A percentile compares a stretch with the other conserved stretches of the same genome.
Conservation (phyloP, 2,329 filamentous ascomycete species). For the Bimuria novae-zelandiae region DNA sequence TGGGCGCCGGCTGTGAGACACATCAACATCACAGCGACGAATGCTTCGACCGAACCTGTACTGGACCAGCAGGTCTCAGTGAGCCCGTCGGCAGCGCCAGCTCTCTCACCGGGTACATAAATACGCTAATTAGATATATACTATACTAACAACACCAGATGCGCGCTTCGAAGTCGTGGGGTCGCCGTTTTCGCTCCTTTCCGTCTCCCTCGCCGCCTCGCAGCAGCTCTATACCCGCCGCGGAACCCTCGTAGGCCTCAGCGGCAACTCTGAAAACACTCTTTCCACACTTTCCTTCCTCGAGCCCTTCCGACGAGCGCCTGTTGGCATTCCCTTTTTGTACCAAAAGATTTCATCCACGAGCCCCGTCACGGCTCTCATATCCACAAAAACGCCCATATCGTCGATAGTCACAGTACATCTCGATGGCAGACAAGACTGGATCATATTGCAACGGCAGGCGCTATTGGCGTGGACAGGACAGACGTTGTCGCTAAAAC, state of each 20-base stretch:
- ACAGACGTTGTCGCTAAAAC: constrained; percentile 76
- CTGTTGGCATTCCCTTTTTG: constrained; percentile 88
- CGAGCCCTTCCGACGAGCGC: constrained; percentile 77
- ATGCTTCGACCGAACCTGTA: constrained; percentile 46
- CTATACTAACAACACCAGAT: constrained; percentile 60
- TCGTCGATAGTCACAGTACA: constrained; percentile 88
- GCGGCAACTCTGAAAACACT: constrained; percentile 87
- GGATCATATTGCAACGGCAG: constrained; percentile 87
- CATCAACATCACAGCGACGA: constrained; percentile 54
- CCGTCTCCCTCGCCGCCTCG: constrained; percentile 88
- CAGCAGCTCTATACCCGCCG: constrained; percentile 91
- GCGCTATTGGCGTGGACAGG: constrained; percentile 97
- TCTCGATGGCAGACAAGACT: constrained; percentile 91
- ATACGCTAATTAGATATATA: neutral
- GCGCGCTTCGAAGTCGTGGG: constrained; percentile 94
- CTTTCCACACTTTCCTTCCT: constrained; percentile 88
- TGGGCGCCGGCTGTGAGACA: constrained; percentile 34
- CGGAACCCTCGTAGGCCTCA: constrained; percentile 87
- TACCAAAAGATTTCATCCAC: constrained; percentile 89
- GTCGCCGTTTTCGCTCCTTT: constrained; percentile 89
- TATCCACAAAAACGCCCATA: constrained; percentile 83
- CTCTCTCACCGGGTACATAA: constrained; percentile 34
- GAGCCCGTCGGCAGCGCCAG: constrained; percentile 25
- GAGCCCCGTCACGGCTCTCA: constrained; percentile 82
- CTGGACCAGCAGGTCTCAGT: constrained; percentile 37